A percentile compares a stretch with the other conserved stretches of the same genome.
Evolutionary conservation across 23 red algal species (phyloP).

Genomic region (Cyanidioschyzon merolae): DNA sequence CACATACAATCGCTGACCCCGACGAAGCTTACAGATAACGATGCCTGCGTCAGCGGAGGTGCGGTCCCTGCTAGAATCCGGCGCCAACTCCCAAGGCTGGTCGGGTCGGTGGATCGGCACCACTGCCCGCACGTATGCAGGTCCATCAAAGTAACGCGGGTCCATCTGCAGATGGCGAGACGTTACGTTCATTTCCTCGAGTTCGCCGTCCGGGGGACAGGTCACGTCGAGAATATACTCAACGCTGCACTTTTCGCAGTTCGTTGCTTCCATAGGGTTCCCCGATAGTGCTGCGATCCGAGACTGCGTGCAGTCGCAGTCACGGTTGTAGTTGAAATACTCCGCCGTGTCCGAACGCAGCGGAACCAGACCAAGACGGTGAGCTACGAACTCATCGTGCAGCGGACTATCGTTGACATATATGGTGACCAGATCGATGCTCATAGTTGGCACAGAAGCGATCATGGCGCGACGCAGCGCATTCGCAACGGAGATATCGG

Average conservation of each 20-base stretch:
- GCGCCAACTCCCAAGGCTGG: background rate
- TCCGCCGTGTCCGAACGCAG: constrained; percentile 15
- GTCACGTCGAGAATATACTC: constrained; percentile 2
- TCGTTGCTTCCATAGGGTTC: background rate
- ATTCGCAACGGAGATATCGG: constrained; percentile 81
- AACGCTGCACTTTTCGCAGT: constrained; percentile 10
- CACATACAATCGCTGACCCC: constrained; percentile 81
- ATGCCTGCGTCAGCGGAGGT: constrained; percentile 32
- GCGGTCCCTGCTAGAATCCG: background rate
- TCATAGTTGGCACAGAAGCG: constrained; percentile 75
- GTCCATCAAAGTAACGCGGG: constrained; percentile 7
- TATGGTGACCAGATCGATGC: constrained; percentile 74
- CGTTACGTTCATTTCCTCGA: constrained; percentile 14
- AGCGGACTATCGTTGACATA: constrained; percentile 67
- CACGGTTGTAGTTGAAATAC: constrained; percentile 7
- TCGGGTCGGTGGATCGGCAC: background rate
- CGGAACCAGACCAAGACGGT: constrained; percentile 91
- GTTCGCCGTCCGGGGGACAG: background rate
- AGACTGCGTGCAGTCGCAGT: constrained; percentile 10
- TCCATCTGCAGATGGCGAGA: constrained; percentile 9
- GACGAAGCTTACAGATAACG: constrained; percentile 67
- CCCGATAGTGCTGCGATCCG: constrained; percentile 6
- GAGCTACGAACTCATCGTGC: constrained; percentile 94
- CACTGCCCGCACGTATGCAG: constrained; percentile 1
- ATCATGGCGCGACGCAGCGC: constrained; percentile 81